Evolutionary conservation across 371 early-diverging fungal species (phyloP), one percentile per base, ranked within the genome.

Genomic region (Rhizopus arrhizus): DNA sequence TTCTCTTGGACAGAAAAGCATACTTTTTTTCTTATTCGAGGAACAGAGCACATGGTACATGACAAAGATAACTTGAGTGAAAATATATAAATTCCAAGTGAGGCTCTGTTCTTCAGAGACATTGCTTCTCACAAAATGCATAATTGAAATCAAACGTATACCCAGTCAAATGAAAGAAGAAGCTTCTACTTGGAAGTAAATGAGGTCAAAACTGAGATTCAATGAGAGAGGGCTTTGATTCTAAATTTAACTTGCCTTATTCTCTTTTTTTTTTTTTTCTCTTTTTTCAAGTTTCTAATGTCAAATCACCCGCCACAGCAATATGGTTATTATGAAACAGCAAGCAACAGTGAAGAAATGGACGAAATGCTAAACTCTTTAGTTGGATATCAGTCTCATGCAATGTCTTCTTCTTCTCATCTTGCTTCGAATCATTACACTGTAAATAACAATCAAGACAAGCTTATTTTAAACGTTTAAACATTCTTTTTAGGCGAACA

Each of bases 321-420:
- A 13, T 35, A 53, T 15, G 40, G 40, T 3, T 53, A 64, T 40
- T 64, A 64, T 35, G 34, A 58, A 32, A 38, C 33, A 15, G 40
- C 35, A 31, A 50, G 32, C 45, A 36, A 50, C 12, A 40, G 49
- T 31, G 59, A 65, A 34, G 65, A 65, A 52, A 46, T 60, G n/a
- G 65, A 59, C 3, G 65, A 56, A 7, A 56, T 65, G 60, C 40
- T 65, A 35, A 56, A 60, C 41, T 60, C 65, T 7, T 56, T 65
- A 40, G 65, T 56, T 46, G 65, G 65, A 15, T 15, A 54, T 47
- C 43, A 62, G 31, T 45, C 58, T 9, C 64, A 58, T 10, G 29
- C 48, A 8, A 48, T 48, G 48, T 10, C 48, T 29, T 52, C 60
- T 2, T 10, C 48, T 29, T 52, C 62, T 46, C 42, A 51, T 41